Evolutionary conservation across 2,329 filamentous ascomycete species (phyloP), one percentile per base, ranked within the genome.

Genomic region (Penicillium griseofulvum): DNA sequence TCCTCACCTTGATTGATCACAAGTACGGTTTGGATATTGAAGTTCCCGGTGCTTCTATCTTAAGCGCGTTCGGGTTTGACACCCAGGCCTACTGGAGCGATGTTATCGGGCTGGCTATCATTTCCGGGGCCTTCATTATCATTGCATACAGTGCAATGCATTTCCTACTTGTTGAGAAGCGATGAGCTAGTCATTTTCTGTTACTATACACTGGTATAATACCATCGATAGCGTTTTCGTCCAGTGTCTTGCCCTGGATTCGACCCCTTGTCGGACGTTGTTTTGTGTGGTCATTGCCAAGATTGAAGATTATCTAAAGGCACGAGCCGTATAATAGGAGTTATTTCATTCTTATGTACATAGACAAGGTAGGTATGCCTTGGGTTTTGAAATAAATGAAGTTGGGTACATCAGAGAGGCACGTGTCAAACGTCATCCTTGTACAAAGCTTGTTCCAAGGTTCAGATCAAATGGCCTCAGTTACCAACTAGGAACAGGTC

Each of bases 11-110:
- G 26, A 85, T 95, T 39, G 94, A 99, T 72, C 88, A 94, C 74
- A 95, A 97, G 75, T 97, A 96, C 62, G 94, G 94, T 6, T 83
- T 99, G 5, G 91, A 97, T 68, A 99, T 99, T 60, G 93, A 94
- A 49, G 91, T 99, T 0, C 94, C 94, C 0, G 94, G 94, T 33
- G 91, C 93, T 0, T 90, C 91, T 0, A 99, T 99, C 63, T 77
- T 99, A 52, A 96, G 90, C 73, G 91, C 89, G 0, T 99, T 99
- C 72, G 94, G 94, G 1, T 99, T 99, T 72, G 83, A 96, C 69
- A 95, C 92, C 28, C 80, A 86, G 57, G 91, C 90, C 0, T 81
- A 96, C 54, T 97, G 91, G 92, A 77, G 78, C 42, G 94, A 99
- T 73, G 85, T 94, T 26, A 78, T 88, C 49, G 92, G 90, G 44